Conservation (phyloP, 2,329 filamentous ascomycete genomes). For the Aspergillus quadricinctus region DNA sequence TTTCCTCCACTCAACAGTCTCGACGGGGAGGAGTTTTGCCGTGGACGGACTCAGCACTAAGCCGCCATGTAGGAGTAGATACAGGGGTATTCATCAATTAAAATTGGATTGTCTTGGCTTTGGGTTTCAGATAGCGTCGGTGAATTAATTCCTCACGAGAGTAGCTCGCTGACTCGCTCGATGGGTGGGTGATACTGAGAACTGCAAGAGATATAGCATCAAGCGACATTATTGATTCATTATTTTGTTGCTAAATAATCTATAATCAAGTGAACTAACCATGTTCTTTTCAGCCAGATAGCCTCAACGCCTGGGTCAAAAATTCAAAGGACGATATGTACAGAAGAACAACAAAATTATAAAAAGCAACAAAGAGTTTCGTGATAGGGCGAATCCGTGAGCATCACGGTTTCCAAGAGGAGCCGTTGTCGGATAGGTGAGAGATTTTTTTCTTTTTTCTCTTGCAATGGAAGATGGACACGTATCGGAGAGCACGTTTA, state of each 20-base stretch:
- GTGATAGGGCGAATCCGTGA: neutral
- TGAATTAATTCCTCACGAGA: no score
- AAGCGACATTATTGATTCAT: neutral
- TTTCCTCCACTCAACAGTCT: constrained; percentile 10
- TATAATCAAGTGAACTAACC: neutral
- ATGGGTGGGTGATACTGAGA: no score
- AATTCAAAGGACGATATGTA: neutral
- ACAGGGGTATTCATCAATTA: neutral
- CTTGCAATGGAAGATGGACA: neutral
- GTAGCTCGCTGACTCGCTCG: no score
- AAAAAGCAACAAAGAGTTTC: neutral
- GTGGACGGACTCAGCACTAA: neutral
- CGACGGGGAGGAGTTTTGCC: constrained; percentile 1
- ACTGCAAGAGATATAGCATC: no score
- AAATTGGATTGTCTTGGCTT: neutral
- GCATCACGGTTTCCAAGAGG: neutral
- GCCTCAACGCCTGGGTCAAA: neutral
- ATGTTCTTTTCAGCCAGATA: neutral
- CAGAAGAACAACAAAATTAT: neutral
- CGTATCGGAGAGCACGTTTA: neutral
- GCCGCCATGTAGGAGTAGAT: no score
- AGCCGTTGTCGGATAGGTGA: neutral
- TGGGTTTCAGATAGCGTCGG: neutral
- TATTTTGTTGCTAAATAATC: neutral
- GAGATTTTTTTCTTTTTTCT: neutral